Evolutionary conservation across 225 moss, liverwort and hornwort species (phyloP), one percentile per base, ranked within the genome.

Genomic region (Marchantia paleacea): DNA sequence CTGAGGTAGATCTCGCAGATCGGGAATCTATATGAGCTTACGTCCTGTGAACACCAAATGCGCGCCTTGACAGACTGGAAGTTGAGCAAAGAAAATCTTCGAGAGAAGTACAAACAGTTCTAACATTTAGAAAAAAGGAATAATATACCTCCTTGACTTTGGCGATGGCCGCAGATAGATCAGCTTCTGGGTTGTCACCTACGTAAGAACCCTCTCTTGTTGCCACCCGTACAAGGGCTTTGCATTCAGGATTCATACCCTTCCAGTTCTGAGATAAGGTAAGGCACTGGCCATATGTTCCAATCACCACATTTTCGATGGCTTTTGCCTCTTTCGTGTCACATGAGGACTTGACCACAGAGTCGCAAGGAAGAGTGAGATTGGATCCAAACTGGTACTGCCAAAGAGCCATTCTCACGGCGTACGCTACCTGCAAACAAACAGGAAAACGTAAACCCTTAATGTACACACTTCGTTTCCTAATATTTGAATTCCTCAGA

Each of bases 361-460:
- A 80, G 75, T 89, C 86, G 60, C 89, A 89, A 53, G 85, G 83
- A 73, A 26, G 14, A 8, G 89, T 89, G 24, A 89, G 83, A 28
- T 79, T 75, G 39, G 89, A 77, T 7, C 81, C 79, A 8, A 85
- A 75, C 60, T 83, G 69, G 61, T 89, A 89, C 60, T 89, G 89
- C 67, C 83, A 89, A 18, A 89, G 85, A 48, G 89, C 89, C 87
- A 87, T 87, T 63, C 87, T 80, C 28, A 81, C 82, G 25, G 89
- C 86, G 81, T 89, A 89, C 57, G 83, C 84, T 48, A 89, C 89
- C 89, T 89, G 79, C 70, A 75, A 14, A 72, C 3, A 58, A 60
- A 58, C 13, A 72, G 11, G 50, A 72, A 51, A n/a, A 10, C 52
- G 3, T 28, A 22, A 50, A 66, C 31, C 18, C 31, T 10, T 57